Base-by-base conservation (phyloP, 2,329 filamentous ascomycete species). In the Dissoconium aciculare region DNA sequence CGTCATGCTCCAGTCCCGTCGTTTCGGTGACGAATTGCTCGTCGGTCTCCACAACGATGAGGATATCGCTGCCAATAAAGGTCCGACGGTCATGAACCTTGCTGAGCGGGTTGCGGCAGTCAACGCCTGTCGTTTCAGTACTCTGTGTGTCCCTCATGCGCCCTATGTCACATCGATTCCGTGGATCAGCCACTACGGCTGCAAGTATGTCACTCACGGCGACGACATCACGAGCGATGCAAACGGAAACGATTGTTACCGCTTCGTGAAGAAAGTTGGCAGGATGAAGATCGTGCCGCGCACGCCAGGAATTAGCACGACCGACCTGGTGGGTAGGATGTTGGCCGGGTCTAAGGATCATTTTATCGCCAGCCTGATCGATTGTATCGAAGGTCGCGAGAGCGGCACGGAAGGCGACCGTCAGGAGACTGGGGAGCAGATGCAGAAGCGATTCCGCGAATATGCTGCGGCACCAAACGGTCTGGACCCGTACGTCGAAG, bases 251-350 rank as follows among this genome's bases (percentile, higher is more conserved):
- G 89, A 98, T 61, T 95, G 87, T 62, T 98, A 98, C 61, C 80
- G 89, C 37, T 95, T 87, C 51, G 89, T 98, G 49, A 98, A 98
- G 60, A 77, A 80, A 24, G 89, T 87, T 1, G 78, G 78, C 9
- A 72, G 89, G 26, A 98, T 98, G 70, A 85, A 91, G 59, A 83
- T 98, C 11, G 89, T 98, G 27, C 93, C 92, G 62, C 72, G 89
- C 40, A 95, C 89, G 2, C 89, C 89, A 0, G 85, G 83, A 36
- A 98, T 98, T 50, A 93, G 83, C 6, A 98, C 89, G 2, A 98
- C 89, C 3, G 89, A 98, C 52, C 69, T 98, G n/a, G 89, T 98
- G 15, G 89, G 89, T 12, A 77, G 89, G 47, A 98, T 98, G 89
- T 65, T 98, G 48, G 66, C 95, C 11, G 94, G 85, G 63, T 95